Percentiles rank a stretch among this genome's conserved stretches.
Evolutionary conservation across 2,329 filamentous ascomycete genomes (phyloP).

Genomic region (Paecilomyces formosus): DNA sequence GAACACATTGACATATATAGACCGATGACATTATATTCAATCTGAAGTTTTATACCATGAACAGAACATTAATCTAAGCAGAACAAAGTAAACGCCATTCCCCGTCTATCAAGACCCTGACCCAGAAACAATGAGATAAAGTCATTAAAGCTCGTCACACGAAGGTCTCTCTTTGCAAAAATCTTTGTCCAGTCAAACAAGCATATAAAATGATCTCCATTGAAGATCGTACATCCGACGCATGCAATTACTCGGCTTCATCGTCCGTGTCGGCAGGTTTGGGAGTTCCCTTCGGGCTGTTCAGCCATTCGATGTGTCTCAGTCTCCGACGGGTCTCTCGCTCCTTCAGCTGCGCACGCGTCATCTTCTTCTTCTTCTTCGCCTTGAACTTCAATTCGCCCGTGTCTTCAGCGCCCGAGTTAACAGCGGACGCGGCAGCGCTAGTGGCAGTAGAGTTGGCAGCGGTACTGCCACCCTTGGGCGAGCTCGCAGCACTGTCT

Average conservation of each 20-base stretch:
- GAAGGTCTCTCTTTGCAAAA: neutral
- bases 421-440: conserved; percentile 52
- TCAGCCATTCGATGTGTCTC: conserved; percentile 74
- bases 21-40: neutral
- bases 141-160: conserved; percentile 1
- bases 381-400: conserved; percentile 74
- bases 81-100: neutral
- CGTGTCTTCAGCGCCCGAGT: conserved; percentile 77
- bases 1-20: neutral
- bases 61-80: neutral
- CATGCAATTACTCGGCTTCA: conserved; percentile 43
- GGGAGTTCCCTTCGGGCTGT: conserved; percentile 76
- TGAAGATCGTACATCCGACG: conserved; percentile 1
- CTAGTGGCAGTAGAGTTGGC: conserved; percentile 54
- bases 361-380: conserved; percentile 98
- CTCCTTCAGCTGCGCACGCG: conserved; percentile 92
- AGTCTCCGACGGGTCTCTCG: conserved; percentile 77
- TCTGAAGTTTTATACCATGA: neutral
- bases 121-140: neutral
- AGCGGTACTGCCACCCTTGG: conserved; percentile 46
- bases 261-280: conserved; percentile 72
- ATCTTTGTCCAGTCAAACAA: neutral
- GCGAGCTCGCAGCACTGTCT: conserved; percentile 60
- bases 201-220: conserved; percentile 2
- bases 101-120: neutral